A percentile compares a stretch with the other conserved stretches of the same genome.
phyloP scores from a whole-genome alignment of 768 basidiomycete species.

The Panaeolus cyanescens region DNA sequence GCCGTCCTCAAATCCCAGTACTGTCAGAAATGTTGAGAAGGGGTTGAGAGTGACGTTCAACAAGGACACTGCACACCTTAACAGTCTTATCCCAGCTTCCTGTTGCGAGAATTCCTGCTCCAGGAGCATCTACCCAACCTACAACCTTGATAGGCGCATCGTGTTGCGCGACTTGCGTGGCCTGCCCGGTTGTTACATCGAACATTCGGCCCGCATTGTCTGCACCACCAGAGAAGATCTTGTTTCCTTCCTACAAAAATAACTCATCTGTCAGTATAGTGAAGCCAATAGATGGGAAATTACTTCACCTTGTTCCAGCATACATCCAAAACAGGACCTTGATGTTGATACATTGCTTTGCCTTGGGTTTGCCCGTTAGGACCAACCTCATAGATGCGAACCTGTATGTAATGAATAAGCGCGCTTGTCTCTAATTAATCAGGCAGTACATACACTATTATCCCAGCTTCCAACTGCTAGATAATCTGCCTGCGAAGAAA shows the following conservation, averaged over 20 bases:
- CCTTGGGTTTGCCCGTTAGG: conserved; percentile 79
- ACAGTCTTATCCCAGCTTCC: conserved; percentile 99
- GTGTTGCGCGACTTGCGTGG: conserved; percentile 85
- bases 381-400: conserved; percentile 90
- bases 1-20: conserved; percentile 90
- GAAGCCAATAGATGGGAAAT: conserved; percentile 2
- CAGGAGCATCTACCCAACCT: conserved; percentile 77
- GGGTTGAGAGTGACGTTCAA: background rate
- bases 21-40: conserved; percentile 37
- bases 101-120: conserved; percentile 79
- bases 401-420: conserved; percentile 46
- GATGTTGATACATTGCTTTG: conserved; percentile 89
- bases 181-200: conserved; percentile 82
- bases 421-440: background rate
- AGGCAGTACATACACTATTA: conserved; percentile 69
- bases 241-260: conserved; percentile 74
- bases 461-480: conserved; percentile 95
- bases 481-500: conserved; percentile 85
- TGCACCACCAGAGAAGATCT: conserved; percentile 89
- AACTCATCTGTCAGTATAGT: conserved; percentile 3
- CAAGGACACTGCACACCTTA: conserved; percentile 58
- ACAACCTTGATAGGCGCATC: conserved; percentile 87
- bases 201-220: conserved; percentile 96
- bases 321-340: conserved; percentile 85
- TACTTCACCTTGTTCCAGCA: conserved; percentile 88